phyloP scores from a whole-genome alignment of 2,329 filamentous ascomycete species.

The Calonectria multiphialidica region DNA sequence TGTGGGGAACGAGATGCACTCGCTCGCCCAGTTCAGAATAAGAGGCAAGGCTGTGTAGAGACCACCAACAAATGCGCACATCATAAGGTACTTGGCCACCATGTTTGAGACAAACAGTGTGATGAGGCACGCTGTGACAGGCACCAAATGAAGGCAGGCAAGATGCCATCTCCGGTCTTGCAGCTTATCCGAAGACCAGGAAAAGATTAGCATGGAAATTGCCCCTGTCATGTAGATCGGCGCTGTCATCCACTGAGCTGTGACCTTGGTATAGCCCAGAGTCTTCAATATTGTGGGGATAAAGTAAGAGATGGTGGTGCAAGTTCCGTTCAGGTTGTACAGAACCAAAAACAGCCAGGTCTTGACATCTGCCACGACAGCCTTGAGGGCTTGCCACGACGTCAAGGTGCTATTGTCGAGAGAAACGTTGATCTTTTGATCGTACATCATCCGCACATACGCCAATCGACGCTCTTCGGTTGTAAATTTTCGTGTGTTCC shows the following conservation, averaged over 20 bases:
- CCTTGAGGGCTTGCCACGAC: constrained; percentile 15
- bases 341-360: constrained; percentile 59
- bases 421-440: constrained; percentile 30
- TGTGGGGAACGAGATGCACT: constrained; percentile 21
- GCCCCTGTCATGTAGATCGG: constrained; percentile 40
- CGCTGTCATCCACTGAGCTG: constrained; percentile 44
- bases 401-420: constrained; percentile 16
- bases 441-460: constrained; percentile 33
- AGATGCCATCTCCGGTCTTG: constrained; percentile 43
- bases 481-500: constrained; percentile 17
- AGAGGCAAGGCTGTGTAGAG: constrained; percentile 28
- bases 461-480: constrained; percentile 20
- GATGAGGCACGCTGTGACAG: constrained; percentile 40
- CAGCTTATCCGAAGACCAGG: constrained; percentile 40
- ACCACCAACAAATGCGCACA: constrained; percentile 24
- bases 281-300: constrained; percentile 42
- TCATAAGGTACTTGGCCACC: constrained; percentile 17
- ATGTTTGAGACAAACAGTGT: constrained; percentile 14
- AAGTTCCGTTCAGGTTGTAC: constrained; percentile 59
- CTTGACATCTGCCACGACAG: constrained; percentile 55
- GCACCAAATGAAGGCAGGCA: constrained; percentile 27
- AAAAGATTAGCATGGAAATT: constrained; percentile 32
- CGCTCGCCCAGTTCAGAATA: constrained; percentile 28
- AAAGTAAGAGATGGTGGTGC: constrained; percentile 60
- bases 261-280: constrained; percentile 40